Evolutionary conservation across 495 filamentous ascomycete genomes (phyloP).

Genomic region (Hypoxylon lienhwacheense): DNA sequence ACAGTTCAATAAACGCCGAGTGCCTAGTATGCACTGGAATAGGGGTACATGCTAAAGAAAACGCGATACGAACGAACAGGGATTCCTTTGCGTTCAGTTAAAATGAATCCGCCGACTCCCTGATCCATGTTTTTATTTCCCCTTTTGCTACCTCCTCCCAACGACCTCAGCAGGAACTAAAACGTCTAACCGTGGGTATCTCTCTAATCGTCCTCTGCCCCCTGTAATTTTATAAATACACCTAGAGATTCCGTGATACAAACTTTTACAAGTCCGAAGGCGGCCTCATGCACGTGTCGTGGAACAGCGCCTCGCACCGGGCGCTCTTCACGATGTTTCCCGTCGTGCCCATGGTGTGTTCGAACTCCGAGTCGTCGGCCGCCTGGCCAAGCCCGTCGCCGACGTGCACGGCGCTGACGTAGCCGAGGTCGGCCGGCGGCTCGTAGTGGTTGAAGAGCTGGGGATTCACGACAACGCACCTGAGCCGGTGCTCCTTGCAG

Average conservation of each 20-base stretch:
- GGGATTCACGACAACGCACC: slow-evolving; percentile 28
- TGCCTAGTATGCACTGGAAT: no score
- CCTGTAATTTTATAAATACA: background rate
- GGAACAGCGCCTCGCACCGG: slow-evolving; percentile 33
- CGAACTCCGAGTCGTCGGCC: slow-evolving; percentile 18
- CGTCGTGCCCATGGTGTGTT: slow-evolving; percentile 28
- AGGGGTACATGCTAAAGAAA: background rate
- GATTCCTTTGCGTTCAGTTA: no score
- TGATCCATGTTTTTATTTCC: no score
- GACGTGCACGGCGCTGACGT: slow-evolving; percentile 25
- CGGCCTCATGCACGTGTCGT: slow-evolving; percentile 35
- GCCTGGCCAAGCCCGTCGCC: slow-evolving; percentile 17
- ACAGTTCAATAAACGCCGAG: no score
- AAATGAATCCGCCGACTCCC: background rate
- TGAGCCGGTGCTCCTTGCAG: slow-evolving; percentile 16
- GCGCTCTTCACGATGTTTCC: slow-evolving; percentile 34
- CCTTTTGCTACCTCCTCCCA: no score
- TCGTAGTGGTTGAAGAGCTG: slow-evolving; percentile 36
- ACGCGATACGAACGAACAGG: no score
- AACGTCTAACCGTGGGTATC: slow-evolving; percentile 3
- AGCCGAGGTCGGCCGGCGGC: slow-evolving; percentile 20
- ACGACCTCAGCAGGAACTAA: no score
- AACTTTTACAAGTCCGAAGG: slow-evolving; percentile 27
- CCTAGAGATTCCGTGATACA: background rate
- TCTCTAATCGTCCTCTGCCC: background rate